Base-by-base conservation (phyloP, 306 rosid species). In the Inga laurina region DNA sequence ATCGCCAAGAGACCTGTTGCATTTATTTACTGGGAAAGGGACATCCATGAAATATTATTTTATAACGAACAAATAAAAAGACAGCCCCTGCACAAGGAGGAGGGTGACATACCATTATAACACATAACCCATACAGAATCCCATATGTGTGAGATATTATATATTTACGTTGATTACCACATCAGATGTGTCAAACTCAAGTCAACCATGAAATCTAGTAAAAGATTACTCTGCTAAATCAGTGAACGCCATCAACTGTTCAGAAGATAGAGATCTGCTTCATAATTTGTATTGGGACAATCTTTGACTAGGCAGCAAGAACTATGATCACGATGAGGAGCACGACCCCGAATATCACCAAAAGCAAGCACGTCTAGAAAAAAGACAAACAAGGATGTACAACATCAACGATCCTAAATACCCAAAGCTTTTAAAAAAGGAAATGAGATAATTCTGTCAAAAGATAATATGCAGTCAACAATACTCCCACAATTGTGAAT, bases 271-370 rank as follows among this genome's bases (percentile, higher is more conserved):
- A 72, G 81, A 62, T 83, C 73, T 65, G 70, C 83, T 83, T 67
- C 86, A 10, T 65, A 30, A 46, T 80, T 72, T 18, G 54, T 85
- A 78, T 82, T 44, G 62, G 22, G 80, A 68, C 52, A 70, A 64
- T 69, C 79, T 72, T 84, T 83, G 61, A 81, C 84, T 92, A 95
- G 54, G 96, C 98, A 49, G 94, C 97, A 56, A 95, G 94, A 82
- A 95, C 94, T 85, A 95, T 87, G 76, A 95, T 83, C 88, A 95
- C 89, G 71, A 95, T 95, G 79, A 95, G 99, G 52, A 95, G 96
- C 88, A 95, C 94, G 56, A 95, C 89, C 81, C 99, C 99, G 22
- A 95, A 93, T 82, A 95, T 95, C 91, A 95, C 99, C 97, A 91
- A 88, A 66, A 95, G 97, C 92, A 95, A 91, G 88, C 98, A 95